A percentile compares a stretch with the other conserved stretches of the same genome.
Evolutionary conservation across 1,139 yeast genomes (phyloP).

Genomic region (Blastobotrys persicus): DNA sequence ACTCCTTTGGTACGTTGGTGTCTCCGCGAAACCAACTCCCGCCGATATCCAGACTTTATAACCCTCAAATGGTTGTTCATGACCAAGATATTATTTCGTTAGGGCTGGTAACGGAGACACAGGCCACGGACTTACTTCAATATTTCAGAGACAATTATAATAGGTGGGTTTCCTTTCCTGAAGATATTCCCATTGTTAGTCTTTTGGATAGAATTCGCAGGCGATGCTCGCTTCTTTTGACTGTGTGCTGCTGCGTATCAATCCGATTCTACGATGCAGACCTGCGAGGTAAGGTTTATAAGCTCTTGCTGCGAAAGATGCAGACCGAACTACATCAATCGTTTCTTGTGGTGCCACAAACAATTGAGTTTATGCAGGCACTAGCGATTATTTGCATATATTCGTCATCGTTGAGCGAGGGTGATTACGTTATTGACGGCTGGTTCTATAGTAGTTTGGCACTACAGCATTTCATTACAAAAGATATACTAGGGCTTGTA

Average conservation of each 20-base stretch:
- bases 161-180: slow-evolving; percentile 75
- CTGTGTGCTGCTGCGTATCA: slow-evolving; percentile 63
- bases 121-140: slow-evolving; percentile 51
- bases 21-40: slow-evolving; percentile 40
- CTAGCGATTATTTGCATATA: slow-evolving; percentile 61
- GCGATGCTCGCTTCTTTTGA: slow-evolving; percentile 60
- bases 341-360: slow-evolving; percentile 43
- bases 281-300: slow-evolving; percentile 40
- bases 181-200: slow-evolving; percentile 47
- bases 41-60: slow-evolving; percentile 46
- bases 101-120: slow-evolving; percentile 50
- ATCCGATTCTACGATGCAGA: slow-evolving; percentile 49
- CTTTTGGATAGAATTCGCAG: slow-evolving; percentile 52
- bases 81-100: slow-evolving; percentile 48
- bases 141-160: slow-evolving; percentile 68
- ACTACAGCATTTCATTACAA: slow-evolving; percentile 55
- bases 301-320: slow-evolving; percentile 37
- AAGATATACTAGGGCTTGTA: slow-evolving; percentile 40
- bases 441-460: slow-evolving; percentile 63
- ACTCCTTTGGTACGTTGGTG: slow-evolving; percentile 44
- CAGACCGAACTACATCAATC: slow-evolving; percentile 48
- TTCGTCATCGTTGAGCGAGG: slow-evolving; percentile 55
- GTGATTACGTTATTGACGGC: slow-evolving; percentile 51
- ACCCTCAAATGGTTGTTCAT: slow-evolving; percentile 35
- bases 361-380: slow-evolving; percentile 63